These are phyloP conservation scores for Pascua guehoae DNA, from an alignment of 1,284 basidiomycete species.

Conservation along the genomic window DNA sequence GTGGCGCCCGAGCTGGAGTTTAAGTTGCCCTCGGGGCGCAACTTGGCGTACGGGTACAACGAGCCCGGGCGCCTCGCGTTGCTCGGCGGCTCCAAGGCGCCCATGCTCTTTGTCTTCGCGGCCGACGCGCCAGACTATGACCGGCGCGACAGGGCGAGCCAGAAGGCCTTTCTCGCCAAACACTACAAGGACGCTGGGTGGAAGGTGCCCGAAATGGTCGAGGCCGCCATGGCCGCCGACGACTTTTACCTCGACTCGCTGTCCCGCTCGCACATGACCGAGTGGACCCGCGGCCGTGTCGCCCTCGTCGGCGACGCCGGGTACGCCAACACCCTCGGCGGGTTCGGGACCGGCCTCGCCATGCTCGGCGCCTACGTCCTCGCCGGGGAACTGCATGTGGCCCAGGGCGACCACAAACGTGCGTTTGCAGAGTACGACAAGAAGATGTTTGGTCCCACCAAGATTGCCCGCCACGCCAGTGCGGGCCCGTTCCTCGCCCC, in stretches of 20 bases:
- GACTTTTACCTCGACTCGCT: slow-evolving; percentile 30
- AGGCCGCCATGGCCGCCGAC: slow-evolving; percentile 1
- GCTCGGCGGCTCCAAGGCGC: not conserved
- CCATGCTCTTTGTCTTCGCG: not conserved
- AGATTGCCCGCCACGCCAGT: not conserved
- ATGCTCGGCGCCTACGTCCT: slow-evolving; percentile 27
- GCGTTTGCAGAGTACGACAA: not conserved
- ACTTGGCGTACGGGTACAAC: not conserved
- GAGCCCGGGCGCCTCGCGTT: not conserved
- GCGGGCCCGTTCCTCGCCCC: not conserved
- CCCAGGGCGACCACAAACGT: not conserved
- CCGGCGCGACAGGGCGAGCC: not conserved
- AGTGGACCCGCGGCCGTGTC: slow-evolving; percentile 13
- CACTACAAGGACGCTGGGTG: not conserved
- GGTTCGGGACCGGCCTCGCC: slow-evolving; percentile 25
- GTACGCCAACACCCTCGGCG: slow-evolving; percentile 26
- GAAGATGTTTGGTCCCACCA: not conserved
- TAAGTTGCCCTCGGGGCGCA: slow-evolving; percentile 42
- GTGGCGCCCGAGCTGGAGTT: slow-evolving; percentile 50
- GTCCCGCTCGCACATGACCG: slow-evolving; percentile 18
- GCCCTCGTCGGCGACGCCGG: slow-evolving; percentile 29
- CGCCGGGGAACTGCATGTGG: slow-evolving; percentile 23
- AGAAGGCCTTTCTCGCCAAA: not conserved
- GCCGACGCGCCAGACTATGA: not conserved
- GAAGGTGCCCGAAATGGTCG: slow-evolving; percentile 10